Evolutionary conservation across 768 basidiomycete genomes (phyloP).

Genomic region (Amanita pseudoporphyria): DNA sequence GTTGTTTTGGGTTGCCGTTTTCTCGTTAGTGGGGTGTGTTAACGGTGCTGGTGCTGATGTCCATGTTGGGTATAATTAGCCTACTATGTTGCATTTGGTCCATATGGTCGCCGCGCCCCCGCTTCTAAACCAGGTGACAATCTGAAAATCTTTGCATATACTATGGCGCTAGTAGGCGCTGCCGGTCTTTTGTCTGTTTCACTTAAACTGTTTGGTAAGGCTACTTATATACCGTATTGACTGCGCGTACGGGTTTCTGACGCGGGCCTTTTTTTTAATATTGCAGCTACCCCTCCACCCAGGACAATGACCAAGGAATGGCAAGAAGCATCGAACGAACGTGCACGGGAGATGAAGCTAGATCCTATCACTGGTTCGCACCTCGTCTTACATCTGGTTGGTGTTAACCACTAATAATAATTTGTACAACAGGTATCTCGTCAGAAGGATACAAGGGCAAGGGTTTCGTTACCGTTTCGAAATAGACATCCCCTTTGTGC

Average conservation of each 20-base stretch:
- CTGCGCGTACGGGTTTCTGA: constrained; percentile 2
- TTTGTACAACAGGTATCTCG: constrained; percentile 51
- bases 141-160: constrained; percentile 57
- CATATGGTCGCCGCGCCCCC: constrained; percentile 88
- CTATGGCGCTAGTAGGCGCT: constrained; percentile 46
- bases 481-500: background rate
- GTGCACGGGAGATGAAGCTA: constrained; percentile 70
- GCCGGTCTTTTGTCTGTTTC: constrained; percentile 43
- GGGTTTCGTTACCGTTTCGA: constrained; percentile 24
- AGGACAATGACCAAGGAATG: constrained; percentile 84
- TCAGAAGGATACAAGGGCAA: constrained; percentile 85
- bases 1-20: constrained; percentile 25
- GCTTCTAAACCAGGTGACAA: constrained; percentile 60
- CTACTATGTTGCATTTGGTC: constrained; percentile 97
- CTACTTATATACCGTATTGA: constrained; percentile 5
- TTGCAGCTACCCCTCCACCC: constrained; percentile 62
- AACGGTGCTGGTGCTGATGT: background rate
- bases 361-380: constrained; percentile 82
- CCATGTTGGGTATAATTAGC: constrained; percentile 34
- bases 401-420: constrained; percentile 2
- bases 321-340: constrained; percentile 87
- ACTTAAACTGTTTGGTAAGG: constrained; percentile 54
- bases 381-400: constrained; percentile 4
- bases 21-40: constrained; percentile 15
- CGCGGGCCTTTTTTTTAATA: background rate